phyloP scores from a whole-genome alignment of 1,284 basidiomycete genomes.

The Xanthoconium separans region DNA sequence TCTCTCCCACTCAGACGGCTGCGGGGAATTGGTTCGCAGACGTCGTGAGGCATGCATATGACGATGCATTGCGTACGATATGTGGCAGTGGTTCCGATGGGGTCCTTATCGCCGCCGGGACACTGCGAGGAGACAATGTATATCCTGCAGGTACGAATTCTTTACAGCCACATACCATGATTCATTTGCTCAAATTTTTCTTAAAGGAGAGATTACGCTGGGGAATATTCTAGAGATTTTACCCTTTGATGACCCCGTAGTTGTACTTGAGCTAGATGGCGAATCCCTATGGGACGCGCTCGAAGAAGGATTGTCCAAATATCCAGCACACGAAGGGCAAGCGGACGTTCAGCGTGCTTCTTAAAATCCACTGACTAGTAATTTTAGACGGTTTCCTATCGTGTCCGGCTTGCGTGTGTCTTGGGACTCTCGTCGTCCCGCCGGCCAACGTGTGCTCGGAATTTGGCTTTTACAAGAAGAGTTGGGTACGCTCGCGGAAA shows the following conservation, averaged over 20 bases:
- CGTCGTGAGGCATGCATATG: conserved; percentile 82
- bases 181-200: not conserved
- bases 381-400: conserved; percentile 79
- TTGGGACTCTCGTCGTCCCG: conserved; percentile 79
- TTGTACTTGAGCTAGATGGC: conserved; percentile 84
- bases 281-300: conserved; percentile 79
- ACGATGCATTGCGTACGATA: conserved; percentile 68
- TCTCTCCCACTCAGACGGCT: conserved; percentile 54
- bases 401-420: conserved; percentile 83
- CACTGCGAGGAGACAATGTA: conserved; percentile 80
- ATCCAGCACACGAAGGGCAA: conserved; percentile 90
- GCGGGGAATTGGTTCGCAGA: conserved; percentile 91
- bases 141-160: conserved; percentile 73
- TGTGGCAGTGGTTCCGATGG: conserved; percentile 69
- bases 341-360: conserved; percentile 11
- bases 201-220: conserved; percentile 68
- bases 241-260: conserved; percentile 85
- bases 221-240: conserved; percentile 87
- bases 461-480: conserved; percentile 64
- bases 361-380: conserved; percentile 1
- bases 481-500: conserved; percentile 39
- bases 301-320: conserved; percentile 74
- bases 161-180: not conserved
- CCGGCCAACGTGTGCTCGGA: conserved; percentile 71
- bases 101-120: conserved; percentile 84